Base-by-base conservation (phyloP, 2,329 filamentous ascomycete species). In the Aspergillus carbonarius region DNA sequence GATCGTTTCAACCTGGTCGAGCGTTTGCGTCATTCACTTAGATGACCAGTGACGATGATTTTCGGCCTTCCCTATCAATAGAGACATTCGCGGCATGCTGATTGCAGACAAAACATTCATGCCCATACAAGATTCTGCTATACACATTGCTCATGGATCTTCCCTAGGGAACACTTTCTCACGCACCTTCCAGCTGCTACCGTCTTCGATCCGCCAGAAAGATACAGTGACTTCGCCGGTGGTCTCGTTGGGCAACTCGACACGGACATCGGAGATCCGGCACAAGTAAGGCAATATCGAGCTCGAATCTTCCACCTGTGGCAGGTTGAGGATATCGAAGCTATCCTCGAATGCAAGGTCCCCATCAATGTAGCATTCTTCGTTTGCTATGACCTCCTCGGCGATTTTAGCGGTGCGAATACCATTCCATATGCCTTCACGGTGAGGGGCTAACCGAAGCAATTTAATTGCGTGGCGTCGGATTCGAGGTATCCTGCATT, bases 401-500 rank as follows among this genome's bases (percentile, higher is more conserved):
- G 57, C 51, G 34, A 59, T 51, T 10, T 34, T 51, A 9, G 57
- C 52, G 4, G 52, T 51, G 3, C 55, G 44, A 13, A 23, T 46
- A 10, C 46, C 51, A 37, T 55, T 48, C 57, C 52, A 59, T 47
- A 55, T 30, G 27, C 57, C 57, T 34, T 59, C 57, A 34, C 57
- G 57, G 32, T 59, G 57, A 20, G 39, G 30, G 25, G 57, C 40
- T 1, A 35, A 51, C 23, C 50, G 27, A 20, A 59, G 20, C 3
- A 59, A 25, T 18, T 12, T 37, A 25, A 68, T 60, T 13, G 71
- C 69, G 27, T 70, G 64, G 3, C 62, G 57, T 12, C 73, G 63
- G 54, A 75, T 60, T n/a, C 60, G 63, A n/a, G 63, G 69, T 20
- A 67, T 55, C 2, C 73, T 72, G 55, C 73, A 75, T 48, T 74